Evolutionary conservation across 176 grass and related monocot species (phyloP), one percentile per base, ranked within the genome.

Genomic region (Eleusine indica): DNA sequence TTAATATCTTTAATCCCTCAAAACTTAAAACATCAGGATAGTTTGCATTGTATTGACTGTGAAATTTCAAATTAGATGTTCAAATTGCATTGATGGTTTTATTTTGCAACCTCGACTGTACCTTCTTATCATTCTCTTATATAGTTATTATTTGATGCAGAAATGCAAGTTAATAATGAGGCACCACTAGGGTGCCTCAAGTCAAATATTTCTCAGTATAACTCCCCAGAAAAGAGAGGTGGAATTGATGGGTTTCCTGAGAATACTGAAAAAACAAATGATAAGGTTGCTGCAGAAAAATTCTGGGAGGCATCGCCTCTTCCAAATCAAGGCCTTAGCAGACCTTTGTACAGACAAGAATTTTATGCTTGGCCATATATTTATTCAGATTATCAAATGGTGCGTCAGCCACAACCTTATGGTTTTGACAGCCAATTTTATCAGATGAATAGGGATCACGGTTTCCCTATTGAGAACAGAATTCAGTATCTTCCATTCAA

Each of bases 141-240:
- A 51, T 77, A 58, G n/a, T 57, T 66, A 35, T 84, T 68, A 69
- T 87, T 80, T 44, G 44, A 86, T 88, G 83, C 89, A 98, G 96
- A 90, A 90, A 98, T 95, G 93, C 87, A 95, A 83, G 91, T 90
- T 80, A 90, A 88, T 84, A 82, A 81, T 62, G 91, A 93, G 85
- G 89, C 80, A 66, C 83, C 88, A 62, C 29, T 84, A 68, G 91
- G 93, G 82, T 90, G 75, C 44, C 89, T 91, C 72, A 90, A 86
- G 80, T 19, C 78, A 82, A 87, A 80, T 76, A 88, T 86, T 87
- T 88, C 89, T 84, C 88, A 89, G 40, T 94, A 77, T 80, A 88
- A 47, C 74, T 70, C 76, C 68, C 89, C 91, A 80, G 89, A 91
- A 80, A 75, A 90, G 67, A 83, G 74, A 66, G 75, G 75, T 72